phyloP scores from a whole-genome alignment of 2,329 filamentous ascomycete genomes.

The Paraphoma chrysanthemicola region DNA sequence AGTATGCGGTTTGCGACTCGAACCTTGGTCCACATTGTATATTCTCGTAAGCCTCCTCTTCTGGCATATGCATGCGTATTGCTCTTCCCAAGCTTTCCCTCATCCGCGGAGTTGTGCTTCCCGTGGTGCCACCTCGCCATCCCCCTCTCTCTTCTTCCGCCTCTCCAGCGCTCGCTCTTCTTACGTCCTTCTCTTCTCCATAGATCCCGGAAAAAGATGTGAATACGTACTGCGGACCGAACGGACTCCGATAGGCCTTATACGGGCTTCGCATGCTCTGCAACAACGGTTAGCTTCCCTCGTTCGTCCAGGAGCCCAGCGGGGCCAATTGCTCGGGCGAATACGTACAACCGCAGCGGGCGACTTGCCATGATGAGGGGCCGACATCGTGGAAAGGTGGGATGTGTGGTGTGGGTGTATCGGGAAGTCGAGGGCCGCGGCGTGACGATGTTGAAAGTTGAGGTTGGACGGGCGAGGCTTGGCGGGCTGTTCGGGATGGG shows the following conservation, averaged over 20 bases:
- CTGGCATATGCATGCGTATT: background rate
- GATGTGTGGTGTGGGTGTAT: slow-evolving; percentile 1
- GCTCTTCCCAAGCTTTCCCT: no score
- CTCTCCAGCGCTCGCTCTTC: background rate
- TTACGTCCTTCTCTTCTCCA: background rate
- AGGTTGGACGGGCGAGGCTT: slow-evolving; percentile 16
- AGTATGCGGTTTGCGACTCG: background rate
- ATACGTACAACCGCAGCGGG: slow-evolving; percentile 38
- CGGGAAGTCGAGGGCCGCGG: slow-evolving; percentile 7
- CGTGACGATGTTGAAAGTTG: slow-evolving; percentile 14
- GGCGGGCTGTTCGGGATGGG: slow-evolving; percentile 15
- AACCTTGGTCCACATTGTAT: no score
- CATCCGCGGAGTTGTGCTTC: no score
- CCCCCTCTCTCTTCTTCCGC: background rate
- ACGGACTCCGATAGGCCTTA: slow-evolving; percentile 63
- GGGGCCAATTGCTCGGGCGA: slow-evolving; percentile 16
- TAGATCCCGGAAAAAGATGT: background rate
- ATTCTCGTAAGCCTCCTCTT: background rate
- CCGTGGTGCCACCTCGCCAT: slow-evolving; percentile 2
- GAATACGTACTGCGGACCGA: slow-evolving; percentile 63
- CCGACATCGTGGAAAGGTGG: slow-evolving; percentile 23
- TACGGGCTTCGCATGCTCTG: slow-evolving; percentile 47
- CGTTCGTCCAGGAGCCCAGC: background rate
- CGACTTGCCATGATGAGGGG: slow-evolving; percentile 32
- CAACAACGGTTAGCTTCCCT: slow-evolving; percentile 20